Base-by-base conservation (phyloP, 345 rosid genomes). In the Hypericum perforatum region DNA sequence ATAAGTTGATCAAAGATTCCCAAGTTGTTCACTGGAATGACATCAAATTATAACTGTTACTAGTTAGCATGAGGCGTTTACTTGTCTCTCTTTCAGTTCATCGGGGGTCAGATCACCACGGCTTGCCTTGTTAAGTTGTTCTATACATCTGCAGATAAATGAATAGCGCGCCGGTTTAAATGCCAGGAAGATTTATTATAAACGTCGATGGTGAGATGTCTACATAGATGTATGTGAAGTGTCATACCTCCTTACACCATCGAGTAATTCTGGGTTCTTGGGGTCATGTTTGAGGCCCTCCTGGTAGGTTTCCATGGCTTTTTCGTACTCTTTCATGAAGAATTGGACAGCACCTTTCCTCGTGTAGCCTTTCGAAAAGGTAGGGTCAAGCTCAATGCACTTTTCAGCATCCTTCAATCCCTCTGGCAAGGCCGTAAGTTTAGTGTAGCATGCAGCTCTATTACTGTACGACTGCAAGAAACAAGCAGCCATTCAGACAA, bases 51-150 rank as follows among this genome's bases (percentile, higher is more conserved):
- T 6, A 12, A 46, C 0, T 46, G 50, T n/a, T 13, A 3, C 15
- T n/a, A 29, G 7, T 13, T 5, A 13, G 50, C 7, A 11, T 22
- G 41, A 60, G 48, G 36, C 16, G 11, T 61, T 52, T 56, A 87
- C 98, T 88, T 92, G 97, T 92, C 94, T 78, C 78, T 89, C 99
- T 74, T 92, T 92, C 45, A 92, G 64, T 46, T 92, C 99, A 44
- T 89, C 99, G 0, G 99, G 91, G 57, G 78, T 92, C 29, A 92
- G 60, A 69, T 92, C 99, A 10, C 99, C 99, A 39, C 95, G 99
- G 55, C 78, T 85, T 2, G 97, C 95, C 78, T 89, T 89, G 76
- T 80, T 89, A 14, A 84, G 70, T 63, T 92, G 99, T 42, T 82
- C 85, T 3, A 82, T 75, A 39, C 97, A 92, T 60, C 98, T 92